These are phyloP conservation scores for Linum usitatissimum DNA, from an alignment of 345 rosid genomes.

Conservation along the genomic window DNA sequence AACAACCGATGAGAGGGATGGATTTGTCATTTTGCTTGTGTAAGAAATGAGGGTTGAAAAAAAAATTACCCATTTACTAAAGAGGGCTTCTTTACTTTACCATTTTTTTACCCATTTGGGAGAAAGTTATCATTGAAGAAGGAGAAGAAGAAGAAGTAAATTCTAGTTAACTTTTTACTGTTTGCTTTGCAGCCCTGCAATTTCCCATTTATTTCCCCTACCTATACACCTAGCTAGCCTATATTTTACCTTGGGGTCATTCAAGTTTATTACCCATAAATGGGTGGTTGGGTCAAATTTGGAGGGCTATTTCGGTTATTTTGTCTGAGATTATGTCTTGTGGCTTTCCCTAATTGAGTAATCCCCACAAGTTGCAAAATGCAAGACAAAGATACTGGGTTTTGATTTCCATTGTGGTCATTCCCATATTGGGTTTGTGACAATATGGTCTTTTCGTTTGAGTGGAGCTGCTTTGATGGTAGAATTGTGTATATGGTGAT, in stretches of 20 bases:
- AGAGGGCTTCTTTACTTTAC: neutral
- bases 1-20: no score
- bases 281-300: neutral
- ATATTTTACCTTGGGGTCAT: neutral
- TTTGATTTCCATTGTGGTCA: neutral
- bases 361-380: constrained; percentile 2
- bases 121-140: no score
- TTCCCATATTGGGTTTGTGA: neutral
- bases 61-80: neutral
- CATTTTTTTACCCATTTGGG: neutral
- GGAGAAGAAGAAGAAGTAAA: neutral
- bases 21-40: no score
- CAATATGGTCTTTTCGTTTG: no score
- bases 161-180: neutral
- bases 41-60: no score
- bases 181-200: constrained; percentile 10
- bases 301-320: neutral
- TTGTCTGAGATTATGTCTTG: constrained; percentile 5
- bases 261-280: neutral
- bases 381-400: no score
- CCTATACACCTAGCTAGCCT: neutral
- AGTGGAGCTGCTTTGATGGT: no score
- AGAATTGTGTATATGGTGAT: no score
- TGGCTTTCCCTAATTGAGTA: constrained; percentile 17
- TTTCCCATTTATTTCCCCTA: neutral